Conservation (phyloP, 2,329 filamentous ascomycete species). For the Xylariaceae sp. region DNA sequence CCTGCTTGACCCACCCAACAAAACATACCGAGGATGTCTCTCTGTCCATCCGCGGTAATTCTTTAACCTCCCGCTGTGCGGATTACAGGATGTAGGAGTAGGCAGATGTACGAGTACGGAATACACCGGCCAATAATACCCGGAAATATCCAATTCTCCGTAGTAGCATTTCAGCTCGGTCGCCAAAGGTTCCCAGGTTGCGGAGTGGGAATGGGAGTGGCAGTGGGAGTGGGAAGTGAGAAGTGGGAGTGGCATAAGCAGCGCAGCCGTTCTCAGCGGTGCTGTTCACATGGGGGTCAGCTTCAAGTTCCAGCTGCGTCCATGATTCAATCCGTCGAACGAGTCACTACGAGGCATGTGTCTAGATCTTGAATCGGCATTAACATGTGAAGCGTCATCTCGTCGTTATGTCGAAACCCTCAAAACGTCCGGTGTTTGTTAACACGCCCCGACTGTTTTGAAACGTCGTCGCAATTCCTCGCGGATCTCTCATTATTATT, state of each 20-base stretch:
- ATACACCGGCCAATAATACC: slow-evolving; percentile 1
- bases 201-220: too few species aligned
- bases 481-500: too few species aligned
- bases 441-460: not conserved
- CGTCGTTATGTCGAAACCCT: too few species aligned
- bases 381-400: too few species aligned
- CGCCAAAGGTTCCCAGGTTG: slow-evolving; percentile 5
- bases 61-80: slow-evolving; percentile 1
- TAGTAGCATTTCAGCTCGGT: slow-evolving; percentile 19
- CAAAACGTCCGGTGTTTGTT: not conserved
- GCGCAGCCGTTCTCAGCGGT: too few species aligned
- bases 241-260: too few species aligned
- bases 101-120: too few species aligned
- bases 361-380: too few species aligned
- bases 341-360: not conserved
- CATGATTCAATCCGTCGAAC: not conserved
- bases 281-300: not conserved
- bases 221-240: too few species aligned
- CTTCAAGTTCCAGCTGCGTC: not conserved
- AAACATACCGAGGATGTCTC: not conserved
- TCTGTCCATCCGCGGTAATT: not conserved
- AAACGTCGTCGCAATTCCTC: not conserved
- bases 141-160: slow-evolving; percentile 15
- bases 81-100: not conserved
- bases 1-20: not conserved